Percentiles rank a stretch among this genome's conserved stretches.
These are phyloP conservation scores for Trichomonas vaginalis DNA, from an alignment of 208 protist genomes.

Conservation along the genomic window DNA sequence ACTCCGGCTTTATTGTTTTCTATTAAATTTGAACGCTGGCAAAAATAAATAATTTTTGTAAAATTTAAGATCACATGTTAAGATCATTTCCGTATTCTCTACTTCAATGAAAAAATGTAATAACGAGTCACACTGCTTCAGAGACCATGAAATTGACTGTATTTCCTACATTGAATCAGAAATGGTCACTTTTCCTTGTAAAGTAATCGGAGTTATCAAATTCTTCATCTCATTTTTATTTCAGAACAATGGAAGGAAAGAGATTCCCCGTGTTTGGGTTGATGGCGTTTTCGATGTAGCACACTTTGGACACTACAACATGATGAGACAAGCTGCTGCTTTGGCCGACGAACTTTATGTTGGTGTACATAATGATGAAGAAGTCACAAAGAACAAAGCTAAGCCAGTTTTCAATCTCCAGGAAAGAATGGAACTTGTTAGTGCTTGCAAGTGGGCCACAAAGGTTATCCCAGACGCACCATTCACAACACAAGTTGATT, in stretches of 20 bases:
- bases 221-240: neutral
- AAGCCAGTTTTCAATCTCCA: constrained; percentile 82
- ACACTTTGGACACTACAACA: constrained; percentile 61
- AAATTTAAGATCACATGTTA: no score
- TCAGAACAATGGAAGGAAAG: neutral
- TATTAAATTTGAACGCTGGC: no score
- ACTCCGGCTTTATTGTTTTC: no score
- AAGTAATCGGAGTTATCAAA: neutral
- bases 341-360: constrained; percentile 72
- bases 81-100: no score
- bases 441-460: constrained; percentile 90
- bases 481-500: constrained; percentile 52
- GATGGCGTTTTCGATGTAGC: constrained; percentile 60
- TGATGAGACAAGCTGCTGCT: constrained; percentile 42
- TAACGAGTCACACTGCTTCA: no score
- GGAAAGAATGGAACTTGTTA: constrained; percentile 64
- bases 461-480: constrained; percentile 76
- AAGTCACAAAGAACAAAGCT: constrained; percentile 77
- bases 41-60: no score
- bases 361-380: constrained; percentile 79
- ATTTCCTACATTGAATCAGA: no score
- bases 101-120: no score
- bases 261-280: neutral
- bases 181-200: no score
- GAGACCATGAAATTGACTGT: no score